These are phyloP conservation scores for Anastatica hierochuntica DNA, from an alignment of 345 rosid genomes.

Conservation along the genomic window DNA sequence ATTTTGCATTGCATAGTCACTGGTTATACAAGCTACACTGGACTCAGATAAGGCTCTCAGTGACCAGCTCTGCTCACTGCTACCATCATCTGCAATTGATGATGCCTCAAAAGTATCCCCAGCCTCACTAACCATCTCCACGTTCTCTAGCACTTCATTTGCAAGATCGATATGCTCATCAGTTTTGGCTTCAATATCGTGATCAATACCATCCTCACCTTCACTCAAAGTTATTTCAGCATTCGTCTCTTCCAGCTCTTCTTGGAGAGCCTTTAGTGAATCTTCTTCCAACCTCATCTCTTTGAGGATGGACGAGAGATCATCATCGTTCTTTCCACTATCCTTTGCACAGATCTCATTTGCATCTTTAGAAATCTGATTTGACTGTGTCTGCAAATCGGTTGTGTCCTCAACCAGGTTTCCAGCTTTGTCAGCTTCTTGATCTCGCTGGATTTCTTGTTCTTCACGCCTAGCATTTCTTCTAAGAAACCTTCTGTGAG, in stretches of 20 bases:
- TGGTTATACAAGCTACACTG: constrained; percentile 85
- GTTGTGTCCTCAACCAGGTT: constrained; percentile 12
- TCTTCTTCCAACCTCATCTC: constrained; percentile 73
- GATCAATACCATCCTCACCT: constrained; percentile 19
- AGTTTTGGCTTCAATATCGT: constrained; percentile 19
- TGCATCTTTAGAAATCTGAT: constrained; percentile 15
- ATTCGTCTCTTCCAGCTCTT: constrained; percentile 22
- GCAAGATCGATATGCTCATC: constrained; percentile 23
- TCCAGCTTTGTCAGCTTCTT: constrained; percentile 25
- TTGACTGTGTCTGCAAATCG: constrained; percentile 11
- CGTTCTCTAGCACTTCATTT: constrained; percentile 28
- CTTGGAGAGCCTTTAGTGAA: constrained; percentile 33
- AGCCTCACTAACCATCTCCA: constrained; percentile 46
- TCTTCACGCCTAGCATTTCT: constrained; percentile 73
- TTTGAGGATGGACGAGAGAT: constrained; percentile 39
- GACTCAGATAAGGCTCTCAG: constrained; percentile 84
- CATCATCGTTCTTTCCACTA: constrained; percentile 22
- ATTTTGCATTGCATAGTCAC: constrained; percentile 95
- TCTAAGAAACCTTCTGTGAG: constrained; percentile 70
- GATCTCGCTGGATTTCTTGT: constrained; percentile 48
- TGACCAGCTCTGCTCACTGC: constrained; percentile 84
- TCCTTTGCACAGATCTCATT: constrained; percentile 18
- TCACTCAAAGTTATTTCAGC: constrained; percentile 5
- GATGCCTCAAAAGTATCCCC: constrained; percentile 46
- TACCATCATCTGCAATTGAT: constrained; percentile 44